Conservation (phyloP, 2,329 filamentous ascomycete species). For the Fusarium sp. region DNA sequence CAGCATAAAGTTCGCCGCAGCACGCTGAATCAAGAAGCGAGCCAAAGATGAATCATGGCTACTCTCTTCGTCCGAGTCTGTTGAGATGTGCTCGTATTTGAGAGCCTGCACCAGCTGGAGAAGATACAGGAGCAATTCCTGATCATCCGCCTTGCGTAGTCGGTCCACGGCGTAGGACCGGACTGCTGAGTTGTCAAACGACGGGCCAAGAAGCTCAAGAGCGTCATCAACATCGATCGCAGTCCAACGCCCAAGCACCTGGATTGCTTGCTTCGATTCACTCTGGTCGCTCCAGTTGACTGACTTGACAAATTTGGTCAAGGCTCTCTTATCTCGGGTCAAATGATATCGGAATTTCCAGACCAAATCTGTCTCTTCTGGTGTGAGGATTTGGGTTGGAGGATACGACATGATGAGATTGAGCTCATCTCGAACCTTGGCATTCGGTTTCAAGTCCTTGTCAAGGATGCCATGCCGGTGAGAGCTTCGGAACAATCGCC, state of each 20-base stretch:
- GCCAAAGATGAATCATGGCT: constrained; percentile 83
- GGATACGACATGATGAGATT: constrained; percentile 92
- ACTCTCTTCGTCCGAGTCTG: constrained; percentile 62
- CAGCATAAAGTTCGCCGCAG: constrained; percentile 84
- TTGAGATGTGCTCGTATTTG: constrained; percentile 84
- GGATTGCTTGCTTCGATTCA: constrained; percentile 87
- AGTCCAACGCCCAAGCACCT: constrained; percentile 90
- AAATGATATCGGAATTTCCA: constrained; percentile 98
- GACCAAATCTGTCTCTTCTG: constrained; percentile 93
- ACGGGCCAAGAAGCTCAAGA: constrained; percentile 89
- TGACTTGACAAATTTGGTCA: constrained; percentile 98
- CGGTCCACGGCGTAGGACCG: constrained; percentile 93
- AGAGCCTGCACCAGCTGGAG: constrained; percentile 94
- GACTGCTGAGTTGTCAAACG: constrained; percentile 86
- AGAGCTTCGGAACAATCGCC: constrained; percentile 87
- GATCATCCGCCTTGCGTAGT: constrained; percentile 87
- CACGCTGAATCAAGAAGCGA: constrained; percentile 85
- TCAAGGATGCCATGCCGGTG: constrained; percentile 91
- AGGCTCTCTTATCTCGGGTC: constrained; percentile 85
- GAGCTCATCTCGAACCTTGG: constrained; percentile 91
- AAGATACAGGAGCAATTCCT: constrained; percentile 89
- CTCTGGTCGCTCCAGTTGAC: constrained; percentile 89
- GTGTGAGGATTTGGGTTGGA: constrained; percentile 84
- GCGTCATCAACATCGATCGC: constrained; percentile 98
- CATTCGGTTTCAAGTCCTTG: constrained; percentile 93